These are phyloP conservation scores for Didymella glomerata DNA, from an alignment of 2,329 filamentous ascomycete genomes.

Conservation along the genomic window DNA sequence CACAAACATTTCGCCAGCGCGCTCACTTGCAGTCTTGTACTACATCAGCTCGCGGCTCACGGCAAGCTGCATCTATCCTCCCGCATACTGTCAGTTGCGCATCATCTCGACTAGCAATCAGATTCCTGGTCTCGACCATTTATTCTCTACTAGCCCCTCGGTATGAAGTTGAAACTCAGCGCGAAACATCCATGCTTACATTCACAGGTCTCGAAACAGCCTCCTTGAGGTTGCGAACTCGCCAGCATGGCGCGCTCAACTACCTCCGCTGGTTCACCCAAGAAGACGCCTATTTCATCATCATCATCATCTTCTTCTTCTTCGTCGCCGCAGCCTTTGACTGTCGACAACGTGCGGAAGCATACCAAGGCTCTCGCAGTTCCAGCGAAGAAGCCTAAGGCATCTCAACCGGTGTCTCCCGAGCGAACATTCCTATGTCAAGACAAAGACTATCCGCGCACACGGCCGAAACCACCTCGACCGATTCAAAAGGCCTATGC, in stretches of 20 bases:
- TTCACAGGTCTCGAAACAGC: neutral
- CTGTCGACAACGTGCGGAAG: neutral
- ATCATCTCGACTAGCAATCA: neutral
- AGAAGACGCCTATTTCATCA: too few relatives aligned
- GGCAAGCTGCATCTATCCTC: neutral
- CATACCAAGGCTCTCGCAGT: neutral
- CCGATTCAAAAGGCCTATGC: neutral
- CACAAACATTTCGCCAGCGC: neutral
- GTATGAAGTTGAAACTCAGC: neutral
- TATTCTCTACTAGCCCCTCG: neutral
- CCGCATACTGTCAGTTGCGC: neutral
- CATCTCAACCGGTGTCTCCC: neutral
- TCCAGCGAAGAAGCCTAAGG: neutral
- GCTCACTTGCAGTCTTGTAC: neutral
- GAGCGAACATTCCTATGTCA: neutral
- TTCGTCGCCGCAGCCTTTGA: neutral
- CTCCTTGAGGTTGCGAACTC: neutral
- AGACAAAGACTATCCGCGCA: neutral
- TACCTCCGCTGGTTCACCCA: neutral
- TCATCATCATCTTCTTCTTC: too few relatives aligned
- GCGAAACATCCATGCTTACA: neutral
- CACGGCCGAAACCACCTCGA: neutral
- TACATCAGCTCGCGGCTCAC: neutral
- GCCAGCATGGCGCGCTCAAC: neutral
- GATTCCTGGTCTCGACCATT: neutral